These are phyloP conservation scores for Tulasnella sp. DNA, from an alignment of 768 basidiomycete species.

Conservation along the genomic window DNA sequence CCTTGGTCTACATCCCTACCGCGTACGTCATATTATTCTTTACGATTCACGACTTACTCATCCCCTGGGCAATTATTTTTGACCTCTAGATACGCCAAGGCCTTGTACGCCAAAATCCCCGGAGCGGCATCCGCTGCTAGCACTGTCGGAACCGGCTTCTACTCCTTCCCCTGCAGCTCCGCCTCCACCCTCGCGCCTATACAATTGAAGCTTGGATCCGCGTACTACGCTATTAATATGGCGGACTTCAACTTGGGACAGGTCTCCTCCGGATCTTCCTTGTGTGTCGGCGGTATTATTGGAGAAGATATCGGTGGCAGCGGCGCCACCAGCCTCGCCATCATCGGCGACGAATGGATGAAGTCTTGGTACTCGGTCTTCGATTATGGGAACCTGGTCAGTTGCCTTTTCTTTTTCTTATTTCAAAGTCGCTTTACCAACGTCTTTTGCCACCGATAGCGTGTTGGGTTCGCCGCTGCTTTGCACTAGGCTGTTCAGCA, in stretches of 20 bases:
- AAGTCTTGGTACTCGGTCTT: slow-evolving; percentile 11
- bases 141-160: slow-evolving; percentile 1
- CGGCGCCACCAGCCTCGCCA: background rate
- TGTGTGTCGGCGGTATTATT: slow-evolving; percentile 16
- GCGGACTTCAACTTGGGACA: slow-evolving; percentile 13
- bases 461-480: too few species aligned
- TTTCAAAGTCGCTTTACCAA: too few species aligned
- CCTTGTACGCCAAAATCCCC: slow-evolving; percentile 9
- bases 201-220: background rate
- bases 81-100: too few species aligned
- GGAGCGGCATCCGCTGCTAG: slow-evolving; percentile 2
- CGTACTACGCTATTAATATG: background rate
- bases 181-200: slow-evolving; percentile 3
- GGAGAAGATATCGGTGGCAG: background rate
- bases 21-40: background rate
- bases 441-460: too few species aligned
- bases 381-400: background rate
- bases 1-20: background rate
- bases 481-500: too few species aligned
- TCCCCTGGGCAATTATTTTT: too few species aligned
- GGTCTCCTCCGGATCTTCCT: background rate
- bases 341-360: slow-evolving; percentile 17
- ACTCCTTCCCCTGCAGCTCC: slow-evolving; percentile 10
- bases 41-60: too few species aligned
- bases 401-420: too few species aligned